Evolutionary conservation across 257 asterid species (phyloP), one percentile per base, ranked within the genome.

Genomic region (Solanum rostratum): DNA sequence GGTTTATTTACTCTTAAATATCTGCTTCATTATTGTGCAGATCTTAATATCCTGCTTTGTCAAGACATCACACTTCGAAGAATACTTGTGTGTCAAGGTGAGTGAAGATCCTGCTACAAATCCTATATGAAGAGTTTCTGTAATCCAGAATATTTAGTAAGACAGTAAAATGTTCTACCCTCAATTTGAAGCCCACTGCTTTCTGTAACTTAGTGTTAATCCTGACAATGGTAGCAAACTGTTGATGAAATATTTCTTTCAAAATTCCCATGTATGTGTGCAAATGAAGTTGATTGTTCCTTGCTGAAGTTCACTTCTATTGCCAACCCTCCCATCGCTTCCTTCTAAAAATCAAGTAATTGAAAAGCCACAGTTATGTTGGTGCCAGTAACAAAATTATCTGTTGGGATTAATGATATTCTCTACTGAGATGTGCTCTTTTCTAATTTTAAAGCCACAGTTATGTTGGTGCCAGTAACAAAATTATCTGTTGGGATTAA

Each of bases 31-130:
- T 55, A 81, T 79, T 45, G 59, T 60, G 83, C 98, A 97, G 99
- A 95, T 97, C 84, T 43, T 95, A 92, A 85, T 95, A 22, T 97
- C 99, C 83, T 97, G 99, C 93, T 97, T 97, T 52, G 98, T 97
- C 94, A 97, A 97, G 97, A 97, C 99, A 73, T 95, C 99, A 10
- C 99, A 93, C 91, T 88, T 90, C 79, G 99, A 97, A 89, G 99
- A 97, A 84, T 97, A 97, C 87, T 91, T 95, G 27, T 94, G 99
- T 85, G 99, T 97, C 83, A 97, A 97, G 99, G 99, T 97, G 86
- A 91, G 97, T 84, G 66, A 83, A 59, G 43, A 71, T 66, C 66
- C 71, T 52, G 84, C 73, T 81, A 15, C 43, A 30, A 78, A 78
- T 78, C 19, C 82, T 52, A 37, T 78, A 18, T 29, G 49, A 78